phyloP scores from a whole-genome alignment of 148 eudicot species.

The Vaccinium myrtillus region DNA sequence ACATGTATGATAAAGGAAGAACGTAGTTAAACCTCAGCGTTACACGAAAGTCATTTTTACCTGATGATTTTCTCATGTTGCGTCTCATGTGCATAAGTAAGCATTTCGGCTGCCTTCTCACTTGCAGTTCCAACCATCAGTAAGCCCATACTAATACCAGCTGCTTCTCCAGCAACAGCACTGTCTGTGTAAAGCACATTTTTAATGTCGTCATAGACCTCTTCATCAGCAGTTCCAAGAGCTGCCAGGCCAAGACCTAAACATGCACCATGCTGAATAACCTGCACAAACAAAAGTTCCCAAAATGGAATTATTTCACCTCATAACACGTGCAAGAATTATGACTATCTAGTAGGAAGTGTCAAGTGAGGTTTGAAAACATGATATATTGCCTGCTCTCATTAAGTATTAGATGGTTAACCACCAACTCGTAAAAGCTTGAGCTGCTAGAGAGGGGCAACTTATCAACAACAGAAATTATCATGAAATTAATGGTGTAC shows the following conservation, averaged over 20 bases:
- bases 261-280: slow-evolving; percentile 97
- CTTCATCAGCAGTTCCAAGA: slow-evolving; percentile 96
- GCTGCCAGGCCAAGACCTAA: slow-evolving; percentile 96
- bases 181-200: slow-evolving; percentile 86
- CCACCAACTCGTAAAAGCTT: background rate
- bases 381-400: background rate
- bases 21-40: slow-evolving; percentile 8
- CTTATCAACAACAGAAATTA: background rate
- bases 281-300: slow-evolving; percentile 50
- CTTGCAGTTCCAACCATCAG: slow-evolving; percentile 98
- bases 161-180: slow-evolving; percentile 99
- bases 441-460: background rate
- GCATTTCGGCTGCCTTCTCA: slow-evolving; percentile 98
- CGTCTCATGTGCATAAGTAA: slow-evolving; percentile 95
- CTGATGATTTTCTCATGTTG: slow-evolving; percentile 98
- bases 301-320: background rate
- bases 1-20: background rate
- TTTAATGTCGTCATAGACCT: slow-evolving; percentile 81
- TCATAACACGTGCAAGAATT: background rate
- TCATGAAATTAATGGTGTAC: background rate
- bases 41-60: slow-evolving; percentile 35
- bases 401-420: background rate
- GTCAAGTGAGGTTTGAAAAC: background rate
- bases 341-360: background rate
- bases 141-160: slow-evolving; percentile 93